These are phyloP conservation scores for Pyrus pyrifolia DNA, from an alignment of 306 rosid genomes.

Conservation along the genomic window DNA sequence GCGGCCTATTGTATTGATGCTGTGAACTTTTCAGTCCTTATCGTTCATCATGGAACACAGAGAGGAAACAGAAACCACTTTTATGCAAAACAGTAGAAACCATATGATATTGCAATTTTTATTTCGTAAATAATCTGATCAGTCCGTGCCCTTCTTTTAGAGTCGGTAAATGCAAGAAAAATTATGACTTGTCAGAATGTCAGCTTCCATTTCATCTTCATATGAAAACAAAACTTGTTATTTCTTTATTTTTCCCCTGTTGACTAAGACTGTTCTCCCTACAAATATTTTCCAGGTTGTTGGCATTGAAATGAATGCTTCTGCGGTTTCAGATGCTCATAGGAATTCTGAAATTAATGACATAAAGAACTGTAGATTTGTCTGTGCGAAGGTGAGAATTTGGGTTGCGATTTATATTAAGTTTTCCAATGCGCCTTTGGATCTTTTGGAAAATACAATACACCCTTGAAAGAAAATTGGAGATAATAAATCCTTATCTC, in stretches of 20 bases:
- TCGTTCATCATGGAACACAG: neutral
- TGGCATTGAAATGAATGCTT: constrained; percentile 96
- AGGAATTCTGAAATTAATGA: constrained; percentile 93
- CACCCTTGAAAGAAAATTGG: neutral
- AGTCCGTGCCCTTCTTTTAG: neutral
- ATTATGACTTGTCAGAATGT: neutral
- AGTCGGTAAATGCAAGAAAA: neutral
- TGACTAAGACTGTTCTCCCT: constrained; percentile 14
- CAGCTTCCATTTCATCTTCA: neutral
- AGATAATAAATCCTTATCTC: neutral
- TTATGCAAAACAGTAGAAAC: neutral
- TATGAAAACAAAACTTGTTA: neutral
- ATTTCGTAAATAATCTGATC: neutral
- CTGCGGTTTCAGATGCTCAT: constrained; percentile 82
- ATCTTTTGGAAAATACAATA: neutral
- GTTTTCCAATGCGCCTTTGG: neutral
- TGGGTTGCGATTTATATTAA: neutral
- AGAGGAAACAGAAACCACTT: neutral
- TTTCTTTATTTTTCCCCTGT: neutral
- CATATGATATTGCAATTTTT: neutral
- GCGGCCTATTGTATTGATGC: neutral
- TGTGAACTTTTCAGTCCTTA: neutral
- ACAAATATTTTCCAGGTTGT: constrained; percentile 52
- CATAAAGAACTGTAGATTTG: constrained; percentile 72
- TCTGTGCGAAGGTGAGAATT: constrained; percentile 77